Base-by-base conservation (phyloP, 345 rosid species). In the Pistacia atlantica region DNA sequence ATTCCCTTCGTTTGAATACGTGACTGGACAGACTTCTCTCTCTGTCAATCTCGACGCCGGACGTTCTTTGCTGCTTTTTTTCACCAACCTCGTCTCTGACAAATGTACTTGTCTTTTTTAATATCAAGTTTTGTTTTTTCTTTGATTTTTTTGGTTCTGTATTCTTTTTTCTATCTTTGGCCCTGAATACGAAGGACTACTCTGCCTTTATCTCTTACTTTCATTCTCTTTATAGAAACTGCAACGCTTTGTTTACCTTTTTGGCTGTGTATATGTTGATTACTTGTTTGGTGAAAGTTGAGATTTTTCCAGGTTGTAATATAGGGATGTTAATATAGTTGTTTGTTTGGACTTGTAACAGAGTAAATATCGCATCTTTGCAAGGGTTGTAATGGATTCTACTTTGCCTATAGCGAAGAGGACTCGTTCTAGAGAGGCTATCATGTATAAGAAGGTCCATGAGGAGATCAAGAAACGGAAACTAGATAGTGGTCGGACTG, bases 351-450 rank as follows among this genome's bases (percentile, higher is more conserved):
- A 61, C 42, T 61, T 16, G 8, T 28, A 45, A 57, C 42, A 16
- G 67, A 4, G 37, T 25, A 8, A 72, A 48, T 60, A 48, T 14
- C 18, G 4, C n/a, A 20, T 10, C 46, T 25, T 46, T 28, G 37
- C 4, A 5, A 25, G 54, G 17, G 57, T 8, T 8, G 6, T 20
- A 13, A 48, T 73, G 68, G 77, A 78, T 22, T 59, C 4, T 17
- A 59, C 55, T 6, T 54, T 35, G 11, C 80, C 83, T 8, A 14
- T 81, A 14, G 75, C 78, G 8, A 81, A 64, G 17, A 72, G 83
- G 63, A 81, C 83, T 1, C 68, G 84, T 70, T 58, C 46, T 8
- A 66, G 33, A 58, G 79, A 51, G 35, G 77, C 68, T 3, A 60
- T 13, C 1, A n/a, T 59, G 64, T 57, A 17, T 33, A 45, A 11